Evolutionary conservation across 164 flowering plant species (phyloP).

Genomic region (Nelumbo lutea): DNA sequence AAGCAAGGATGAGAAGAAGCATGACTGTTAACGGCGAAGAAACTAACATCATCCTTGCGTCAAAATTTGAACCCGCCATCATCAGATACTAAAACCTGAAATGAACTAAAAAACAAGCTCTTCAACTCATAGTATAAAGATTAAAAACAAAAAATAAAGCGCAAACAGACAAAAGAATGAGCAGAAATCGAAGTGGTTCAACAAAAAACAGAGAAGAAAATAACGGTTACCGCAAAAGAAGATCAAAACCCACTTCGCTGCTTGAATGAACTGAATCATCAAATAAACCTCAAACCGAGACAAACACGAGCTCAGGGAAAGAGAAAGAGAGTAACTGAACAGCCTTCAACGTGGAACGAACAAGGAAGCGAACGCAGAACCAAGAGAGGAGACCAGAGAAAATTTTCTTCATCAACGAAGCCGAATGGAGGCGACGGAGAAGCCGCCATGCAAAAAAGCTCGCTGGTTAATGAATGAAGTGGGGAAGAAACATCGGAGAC

Average conservation of each 20-base stretch:
- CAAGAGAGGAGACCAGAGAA: no score
- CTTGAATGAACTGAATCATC: no score
- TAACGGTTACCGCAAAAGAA: no score
- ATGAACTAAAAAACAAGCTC: background rate
- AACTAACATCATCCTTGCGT: background rate
- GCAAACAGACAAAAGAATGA: no score
- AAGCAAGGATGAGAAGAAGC: background rate
- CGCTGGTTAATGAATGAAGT: background rate
- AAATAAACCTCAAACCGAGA: background rate
- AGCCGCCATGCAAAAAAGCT: background rate
- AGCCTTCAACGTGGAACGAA: no score
- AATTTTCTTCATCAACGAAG: background rate
- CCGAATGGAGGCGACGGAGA: background rate
- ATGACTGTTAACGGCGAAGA: background rate
- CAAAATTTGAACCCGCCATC: background rate
- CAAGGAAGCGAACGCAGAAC: no score
- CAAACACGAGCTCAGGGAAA: no score
- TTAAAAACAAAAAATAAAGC: no score
- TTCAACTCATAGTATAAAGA: background rate
- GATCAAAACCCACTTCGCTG: no score
- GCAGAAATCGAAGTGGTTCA: no score
- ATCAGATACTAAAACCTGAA: background rate
- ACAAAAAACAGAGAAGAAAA: no score
- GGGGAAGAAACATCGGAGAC: no score
- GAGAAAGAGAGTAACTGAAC: background rate